Conservation (phyloP, 2,329 filamentous ascomycete species). For the Chaetomium olivaceum region DNA sequence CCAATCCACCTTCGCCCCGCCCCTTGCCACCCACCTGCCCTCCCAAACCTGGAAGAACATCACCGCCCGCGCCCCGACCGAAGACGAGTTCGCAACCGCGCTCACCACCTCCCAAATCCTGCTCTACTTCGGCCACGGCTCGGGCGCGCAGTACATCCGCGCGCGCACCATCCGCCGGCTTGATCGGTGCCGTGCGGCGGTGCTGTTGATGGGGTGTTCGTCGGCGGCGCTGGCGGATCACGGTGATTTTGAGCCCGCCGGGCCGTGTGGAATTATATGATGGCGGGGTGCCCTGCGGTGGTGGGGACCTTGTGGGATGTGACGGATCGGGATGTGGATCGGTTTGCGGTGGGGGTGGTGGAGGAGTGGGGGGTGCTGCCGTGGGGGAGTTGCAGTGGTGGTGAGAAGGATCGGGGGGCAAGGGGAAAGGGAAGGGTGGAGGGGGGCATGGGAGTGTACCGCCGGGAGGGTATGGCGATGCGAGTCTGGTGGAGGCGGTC, state of each 20-base stretch:
- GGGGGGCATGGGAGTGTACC: neutral
- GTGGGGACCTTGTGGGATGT: slow-evolving; percentile 97
- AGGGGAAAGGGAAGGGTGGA: slow-evolving; percentile 14
- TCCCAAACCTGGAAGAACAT: slow-evolving; percentile 64
- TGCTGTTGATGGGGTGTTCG: slow-evolving; percentile 92
- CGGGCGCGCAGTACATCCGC: slow-evolving; percentile 90
- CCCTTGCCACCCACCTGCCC: slow-evolving; percentile 62
- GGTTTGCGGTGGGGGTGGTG: slow-evolving; percentile 76
- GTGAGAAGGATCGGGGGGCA: slow-evolving; percentile 33
- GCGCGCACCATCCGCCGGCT: slow-evolving; percentile 79
- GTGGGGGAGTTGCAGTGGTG: slow-evolving; percentile 38
- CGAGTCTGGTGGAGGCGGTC: slow-evolving; percentile 76
- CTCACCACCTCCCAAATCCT: slow-evolving; percentile 70
- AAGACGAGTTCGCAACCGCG: slow-evolving; percentile 71
- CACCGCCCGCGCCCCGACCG: slow-evolving; percentile 67
- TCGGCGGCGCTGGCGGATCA: slow-evolving; percentile 78
- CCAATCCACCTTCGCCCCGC: slow-evolving; percentile 69
- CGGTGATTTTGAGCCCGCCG: slow-evolving; percentile 87
- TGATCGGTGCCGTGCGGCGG: slow-evolving; percentile 70
- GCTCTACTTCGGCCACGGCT: slow-evolving; percentile 95
- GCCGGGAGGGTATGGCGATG: slow-evolving; percentile 26
- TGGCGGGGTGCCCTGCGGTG: slow-evolving; percentile 81
- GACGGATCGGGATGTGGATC: slow-evolving; percentile 95
- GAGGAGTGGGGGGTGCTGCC: slow-evolving; percentile 81
- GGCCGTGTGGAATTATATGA: slow-evolving; percentile 87